Conservation (phyloP, 2,329 filamentous ascomycete genomes). For the Stachybotrys chartarum region DNA sequence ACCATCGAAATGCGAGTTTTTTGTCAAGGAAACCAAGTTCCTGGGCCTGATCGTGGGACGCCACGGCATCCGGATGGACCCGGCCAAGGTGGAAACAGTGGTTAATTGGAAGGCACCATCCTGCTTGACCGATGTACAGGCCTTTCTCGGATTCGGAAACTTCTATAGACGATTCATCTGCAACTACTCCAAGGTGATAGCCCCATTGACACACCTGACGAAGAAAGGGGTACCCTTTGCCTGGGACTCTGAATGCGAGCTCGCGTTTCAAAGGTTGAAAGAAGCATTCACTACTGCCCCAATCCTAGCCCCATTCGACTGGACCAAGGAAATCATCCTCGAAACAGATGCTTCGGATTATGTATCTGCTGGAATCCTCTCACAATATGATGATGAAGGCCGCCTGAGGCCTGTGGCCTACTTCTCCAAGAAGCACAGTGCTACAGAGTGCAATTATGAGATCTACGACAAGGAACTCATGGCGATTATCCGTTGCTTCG, state of each 20-base stretch:
- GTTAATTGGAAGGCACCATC: background rate
- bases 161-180: background rate
- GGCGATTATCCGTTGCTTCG: background rate
- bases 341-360: background rate
- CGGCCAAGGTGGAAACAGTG: background rate
- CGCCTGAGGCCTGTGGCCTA: background rate
- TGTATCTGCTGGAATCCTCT: background rate
- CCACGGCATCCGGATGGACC: background rate
- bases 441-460: background rate
- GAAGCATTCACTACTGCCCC: background rate
- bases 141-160: background rate
- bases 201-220: background rate
- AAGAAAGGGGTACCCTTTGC: background rate
- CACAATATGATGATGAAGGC: background rate
- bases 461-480: conserved; percentile 1
- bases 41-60: background rate
- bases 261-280: background rate
- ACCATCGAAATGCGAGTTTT: background rate
- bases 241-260: background rate
- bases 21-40: background rate
- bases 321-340: background rate
- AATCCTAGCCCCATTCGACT: background rate
- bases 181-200: background rate
- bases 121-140: background rate
- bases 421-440: background rate